These are phyloP conservation scores for Collybia sordida DNA, from an alignment of 768 basidiomycete genomes.

Conservation along the genomic window DNA sequence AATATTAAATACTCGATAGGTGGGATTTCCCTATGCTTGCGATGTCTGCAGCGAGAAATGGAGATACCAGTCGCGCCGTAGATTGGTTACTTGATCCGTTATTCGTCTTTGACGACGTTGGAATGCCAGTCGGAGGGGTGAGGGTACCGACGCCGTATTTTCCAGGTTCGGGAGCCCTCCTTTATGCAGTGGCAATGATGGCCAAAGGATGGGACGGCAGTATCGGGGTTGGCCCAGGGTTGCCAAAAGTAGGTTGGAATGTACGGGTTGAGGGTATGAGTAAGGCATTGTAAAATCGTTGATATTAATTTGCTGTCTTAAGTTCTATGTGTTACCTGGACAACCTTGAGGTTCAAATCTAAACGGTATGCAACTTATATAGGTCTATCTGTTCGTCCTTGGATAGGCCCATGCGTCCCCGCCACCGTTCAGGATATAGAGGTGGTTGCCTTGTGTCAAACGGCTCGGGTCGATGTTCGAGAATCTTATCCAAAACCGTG, in stretches of 20 bases:
- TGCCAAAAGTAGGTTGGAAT: slow-evolving; percentile 28
- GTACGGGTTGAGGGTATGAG: slow-evolving; percentile 20
- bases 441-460: slow-evolving; percentile 29
- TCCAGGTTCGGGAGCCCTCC: slow-evolving; percentile 52
- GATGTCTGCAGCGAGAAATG: slow-evolving; percentile 58
- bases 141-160: slow-evolving; percentile 60
- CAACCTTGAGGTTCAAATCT: no score
- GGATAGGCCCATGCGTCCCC: slow-evolving; percentile 68
- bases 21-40: slow-evolving; percentile 68
- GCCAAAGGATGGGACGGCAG: slow-evolving; percentile 53
- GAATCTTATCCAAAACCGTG: slow-evolving; percentile 44
- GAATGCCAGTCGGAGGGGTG: slow-evolving; percentile 58
- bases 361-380: slow-evolving; percentile 1
- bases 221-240: slow-evolving; percentile 22
- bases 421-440: slow-evolving; percentile 53
- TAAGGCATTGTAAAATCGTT: slow-evolving; percentile 11
- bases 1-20: slow-evolving; percentile 13
- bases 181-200: slow-evolving; percentile 58
- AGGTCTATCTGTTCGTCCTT: slow-evolving; percentile 56
- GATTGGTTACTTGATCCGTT: slow-evolving; percentile 55
- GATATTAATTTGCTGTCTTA: no score
- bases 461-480: slow-evolving; percentile 28
- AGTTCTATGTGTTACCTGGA: no score
- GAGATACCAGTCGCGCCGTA: slow-evolving; percentile 46
- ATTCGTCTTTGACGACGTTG: slow-evolving; percentile 59